Evolutionary conservation across 768 basidiomycete species (phyloP).

Genomic region (Naematelia encephala): DNA sequence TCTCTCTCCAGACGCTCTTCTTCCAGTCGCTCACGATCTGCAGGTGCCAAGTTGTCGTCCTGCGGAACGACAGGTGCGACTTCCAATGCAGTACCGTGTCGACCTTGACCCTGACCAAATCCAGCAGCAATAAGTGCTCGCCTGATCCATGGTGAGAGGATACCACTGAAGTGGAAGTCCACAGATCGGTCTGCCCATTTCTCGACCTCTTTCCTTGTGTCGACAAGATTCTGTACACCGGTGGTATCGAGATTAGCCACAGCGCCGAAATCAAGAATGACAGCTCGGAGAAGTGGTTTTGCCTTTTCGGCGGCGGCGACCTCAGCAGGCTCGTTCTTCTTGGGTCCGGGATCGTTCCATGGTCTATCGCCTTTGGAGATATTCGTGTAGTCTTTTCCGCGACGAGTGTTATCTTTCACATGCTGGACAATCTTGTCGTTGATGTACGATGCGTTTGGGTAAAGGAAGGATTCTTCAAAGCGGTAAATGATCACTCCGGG

Average conservation of each 20-base stretch:
- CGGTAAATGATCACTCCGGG: conserved; percentile 89
- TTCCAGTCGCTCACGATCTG: conserved; percentile 50
- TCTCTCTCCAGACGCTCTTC: conserved; percentile 27
- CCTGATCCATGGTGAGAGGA: conserved; percentile 90
- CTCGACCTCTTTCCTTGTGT: conserved; percentile 82
- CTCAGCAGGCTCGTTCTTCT: conserved; percentile 54
- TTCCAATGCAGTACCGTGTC: conserved; percentile 55
- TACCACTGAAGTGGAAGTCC: conserved; percentile 89
- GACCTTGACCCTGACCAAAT: conserved; percentile 68
- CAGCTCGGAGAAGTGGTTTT: conserved; percentile 71
- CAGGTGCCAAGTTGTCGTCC: conserved; percentile 43
- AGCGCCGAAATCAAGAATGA: conserved; percentile 85
- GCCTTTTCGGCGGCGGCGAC: conserved; percentile 55
- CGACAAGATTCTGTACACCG: conserved; percentile 82
- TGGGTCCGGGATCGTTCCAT: conserved; percentile 91
- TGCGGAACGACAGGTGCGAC: conserved; percentile 71
- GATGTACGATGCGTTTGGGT: conserved; percentile 53
- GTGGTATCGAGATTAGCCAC: conserved; percentile 89
- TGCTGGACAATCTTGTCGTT: conserved; percentile 75
- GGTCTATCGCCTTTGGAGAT: conserved; percentile 69
- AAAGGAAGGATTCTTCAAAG: conserved; percentile 80
- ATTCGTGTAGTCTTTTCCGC: conserved; percentile 69
- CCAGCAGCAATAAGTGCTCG: conserved; percentile 75
- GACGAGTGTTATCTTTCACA: conserved; percentile 71
- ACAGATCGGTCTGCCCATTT: conserved; percentile 70